Percentiles rank a stretch among this genome's conserved stretches.
These are phyloP conservation scores for Sanghuangporus baumii DNA, from an alignment of 1,284 basidiomycete genomes.

Conservation along the genomic window DNA sequence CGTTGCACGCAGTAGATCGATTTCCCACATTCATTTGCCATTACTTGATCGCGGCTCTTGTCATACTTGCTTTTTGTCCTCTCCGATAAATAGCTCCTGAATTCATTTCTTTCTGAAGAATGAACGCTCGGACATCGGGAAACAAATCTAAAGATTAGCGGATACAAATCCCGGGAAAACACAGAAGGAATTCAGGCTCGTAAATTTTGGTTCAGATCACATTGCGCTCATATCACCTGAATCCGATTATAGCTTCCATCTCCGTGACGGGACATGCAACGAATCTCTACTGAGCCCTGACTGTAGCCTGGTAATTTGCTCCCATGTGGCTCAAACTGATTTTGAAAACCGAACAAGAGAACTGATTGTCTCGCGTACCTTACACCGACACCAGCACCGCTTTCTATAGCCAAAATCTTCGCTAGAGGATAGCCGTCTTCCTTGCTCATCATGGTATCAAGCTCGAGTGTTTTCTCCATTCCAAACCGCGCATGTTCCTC, in stretches of 20 bases:
- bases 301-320: neutral
- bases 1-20: neutral
- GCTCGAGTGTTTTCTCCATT: neutral
- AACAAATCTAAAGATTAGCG: neutral
- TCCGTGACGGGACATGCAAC: neutral
- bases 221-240: no score
- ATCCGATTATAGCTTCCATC: neutral
- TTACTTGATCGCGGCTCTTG: neutral
- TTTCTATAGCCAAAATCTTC: neutral
- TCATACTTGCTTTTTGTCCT: neutral
- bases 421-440: neutral
- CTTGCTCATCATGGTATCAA: neutral
- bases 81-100: neutral
- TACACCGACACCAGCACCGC: neutral
- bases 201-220: no score
- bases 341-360: neutral
- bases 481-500: neutral
- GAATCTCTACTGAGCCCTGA: neutral
- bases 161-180: neutral
- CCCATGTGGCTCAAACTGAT: neutral
- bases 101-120: neutral
- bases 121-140: neutral
- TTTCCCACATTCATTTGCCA: neutral
- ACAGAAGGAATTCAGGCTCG: neutral
- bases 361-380: neutral